These are phyloP conservation scores for Yarrowia sp. DNA, from an alignment of 805 yeast genomes.

Conservation along the genomic window DNA sequence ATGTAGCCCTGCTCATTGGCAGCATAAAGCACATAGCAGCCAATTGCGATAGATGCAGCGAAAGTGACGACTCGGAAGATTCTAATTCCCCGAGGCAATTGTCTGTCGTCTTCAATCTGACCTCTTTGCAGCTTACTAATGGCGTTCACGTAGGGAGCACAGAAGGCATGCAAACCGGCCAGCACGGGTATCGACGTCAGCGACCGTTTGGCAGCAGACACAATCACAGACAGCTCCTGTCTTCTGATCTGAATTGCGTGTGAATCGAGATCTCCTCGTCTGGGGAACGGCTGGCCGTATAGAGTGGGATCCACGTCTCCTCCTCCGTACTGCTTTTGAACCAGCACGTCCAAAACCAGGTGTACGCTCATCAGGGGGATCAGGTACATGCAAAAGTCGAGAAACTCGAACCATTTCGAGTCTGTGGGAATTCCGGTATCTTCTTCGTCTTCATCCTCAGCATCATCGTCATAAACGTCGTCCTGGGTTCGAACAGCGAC, in stretches of 20 bases:
- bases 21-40: slow-evolving; percentile 49
- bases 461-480: slow-evolving; percentile 5
- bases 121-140: slow-evolving; percentile 21
- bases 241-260: slow-evolving; percentile 17
- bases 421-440: slow-evolving; percentile 41
- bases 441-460: slow-evolving; percentile 30
- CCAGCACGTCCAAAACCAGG: slow-evolving; percentile 49
- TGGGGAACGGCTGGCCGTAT: slow-evolving; percentile 22
- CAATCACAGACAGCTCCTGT: slow-evolving; percentile 39
- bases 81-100: slow-evolving; percentile 42
- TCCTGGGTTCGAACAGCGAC: slow-evolving; percentile 1
- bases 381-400: slow-evolving; percentile 47
- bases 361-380: slow-evolving; percentile 51
- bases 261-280: slow-evolving; percentile 24
- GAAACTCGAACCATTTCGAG: slow-evolving; percentile 44
- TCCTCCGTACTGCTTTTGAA: slow-evolving; percentile 51
- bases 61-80: slow-evolving; percentile 44
- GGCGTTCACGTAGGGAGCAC: slow-evolving; percentile 32
- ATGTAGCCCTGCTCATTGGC: slow-evolving; percentile 51
- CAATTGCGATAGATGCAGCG: slow-evolving; percentile 46
- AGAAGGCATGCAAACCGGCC: slow-evolving; percentile 44
- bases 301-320: slow-evolving; percentile 36
- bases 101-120: not conserved
- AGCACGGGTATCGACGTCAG: slow-evolving; percentile 48
- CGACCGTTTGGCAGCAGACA: slow-evolving; percentile 41